Evolutionary conservation across 176 grass and related monocot genomes (phyloP), one percentile per base, ranked within the genome.

Genomic region (Oryza punctata): DNA sequence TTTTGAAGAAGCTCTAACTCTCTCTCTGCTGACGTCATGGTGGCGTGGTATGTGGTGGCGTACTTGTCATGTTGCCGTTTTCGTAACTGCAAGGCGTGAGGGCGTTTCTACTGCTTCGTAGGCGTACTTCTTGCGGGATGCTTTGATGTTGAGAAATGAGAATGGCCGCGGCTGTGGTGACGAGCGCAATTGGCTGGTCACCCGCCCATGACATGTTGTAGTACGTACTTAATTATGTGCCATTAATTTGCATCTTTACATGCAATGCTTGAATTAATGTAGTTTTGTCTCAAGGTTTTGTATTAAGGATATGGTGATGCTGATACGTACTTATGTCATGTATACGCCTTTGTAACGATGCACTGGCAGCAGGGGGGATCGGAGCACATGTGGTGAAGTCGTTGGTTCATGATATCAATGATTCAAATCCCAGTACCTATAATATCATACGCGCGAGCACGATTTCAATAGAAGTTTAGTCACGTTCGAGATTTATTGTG

Each of bases 91-190:
- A 79, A 70, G 40, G 77, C 82, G 52, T 47, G 16, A 66, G 30
- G 65, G 57, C 30, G 66, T 77, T 76, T 85, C 70, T 82, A 27
- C 11, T 6, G 54, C 65, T 70, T 4, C 12, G 70, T 77, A 86
- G 88, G 44, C 59, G 66, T 86, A 67, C 29, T 63, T 61, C 19
- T 30, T 66, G 65, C 66, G 77, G 72, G 21, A 44, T 72, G 65
- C 67, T 85, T 78, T 38, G 32, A 77, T 73, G 4, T 19, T 54
- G 50, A 54, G 50, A 69, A 85, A 7, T 54, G 50, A 54, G 50
- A 69, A 85, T 76, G 63, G 28, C 3, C 82, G 73, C 82, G 73
- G 33, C 83, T 67, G 88, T 67, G 88, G 88, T 82, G 83, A 90
- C 35, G 87, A 59, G 87, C 72, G 11, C 14, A 63, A 65, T 21